Evolutionary conservation across 1,284 basidiomycete genomes (phyloP), one percentile per base, ranked within the genome.

Genomic region (Ceratobasidium sp.): DNA sequence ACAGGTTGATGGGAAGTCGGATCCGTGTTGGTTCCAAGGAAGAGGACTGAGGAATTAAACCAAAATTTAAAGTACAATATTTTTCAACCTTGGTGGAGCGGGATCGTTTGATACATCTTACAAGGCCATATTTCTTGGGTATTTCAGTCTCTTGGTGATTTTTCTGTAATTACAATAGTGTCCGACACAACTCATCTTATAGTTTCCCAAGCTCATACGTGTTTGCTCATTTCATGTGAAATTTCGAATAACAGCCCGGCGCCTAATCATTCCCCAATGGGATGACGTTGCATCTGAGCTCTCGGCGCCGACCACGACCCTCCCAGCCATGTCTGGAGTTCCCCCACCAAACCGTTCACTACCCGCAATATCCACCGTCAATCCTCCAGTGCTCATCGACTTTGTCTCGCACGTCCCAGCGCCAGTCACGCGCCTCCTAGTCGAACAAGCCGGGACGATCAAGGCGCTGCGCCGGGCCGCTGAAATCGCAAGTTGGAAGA

Each of bases 381-480:
- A 62, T 38, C 70, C 70, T 28, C 70, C 70, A 23, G 59, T 73
- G 3, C 52, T 80, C 38, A 64, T 78, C 54, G 74, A 78, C 46
- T 79, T 80, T 73, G 74, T 80, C 78, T 64, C 70, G 33, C 73
- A 70, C 56, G 79, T 79, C 33, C 80, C 80, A 15, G 71, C 80
- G 52, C 75, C 78, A 20, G 78, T 80, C 59, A 78, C 78, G 17
- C 69, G 78, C 46, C 79, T 80, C 15, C 68, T 80, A 3, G 80
- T 80, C 42, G 80, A 80, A 52, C 76, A 78, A 40, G 69, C 80
- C 13, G 79, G 79, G 7, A 50, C 69, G 38, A 68, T 79, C 20
- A 54, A 42, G 33, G 28, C 50, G 33, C 44, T 79, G 6, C 65
- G 80, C 13, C 62, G 79, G 48, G 44, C 52, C 7, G 70, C 77